These are phyloP conservation scores for Spathaspora sp. DNA, from an alignment of 1,139 yeast species.

Conservation along the genomic window DNA sequence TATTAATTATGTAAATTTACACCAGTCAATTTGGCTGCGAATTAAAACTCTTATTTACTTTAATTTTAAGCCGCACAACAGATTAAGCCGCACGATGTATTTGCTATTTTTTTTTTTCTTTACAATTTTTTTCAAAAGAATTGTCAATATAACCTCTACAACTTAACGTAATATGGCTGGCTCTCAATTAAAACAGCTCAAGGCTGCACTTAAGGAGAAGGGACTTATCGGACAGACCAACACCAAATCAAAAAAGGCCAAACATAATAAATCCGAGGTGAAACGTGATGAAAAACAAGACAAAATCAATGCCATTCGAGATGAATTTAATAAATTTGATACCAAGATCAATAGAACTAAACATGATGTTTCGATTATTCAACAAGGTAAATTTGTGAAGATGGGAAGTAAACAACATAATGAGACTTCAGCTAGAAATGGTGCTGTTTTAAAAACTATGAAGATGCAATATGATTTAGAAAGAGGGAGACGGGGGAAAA, in stretches of 20 bases:
- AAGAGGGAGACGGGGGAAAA: slow-evolving; percentile 59
- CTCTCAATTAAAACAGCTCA: slow-evolving; percentile 81
- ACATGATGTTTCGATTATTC: slow-evolving; percentile 56
- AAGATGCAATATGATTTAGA: slow-evolving; percentile 65
- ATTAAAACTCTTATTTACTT: background rate
- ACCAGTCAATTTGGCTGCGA: too few species aligned
- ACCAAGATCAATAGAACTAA: slow-evolving; percentile 69
- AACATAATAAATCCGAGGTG: slow-evolving; percentile 57
- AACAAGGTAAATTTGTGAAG: slow-evolving; percentile 53
- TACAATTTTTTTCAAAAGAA: background rate
- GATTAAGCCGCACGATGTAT: too few species aligned
- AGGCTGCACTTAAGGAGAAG: slow-evolving; percentile 69
- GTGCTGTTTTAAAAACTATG: slow-evolving; percentile 75
- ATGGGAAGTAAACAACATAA: slow-evolving; percentile 54
- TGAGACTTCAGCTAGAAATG: slow-evolving; percentile 53
- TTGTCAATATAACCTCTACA: background rate
- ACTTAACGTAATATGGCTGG: slow-evolving; percentile 62
- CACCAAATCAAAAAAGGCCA: slow-evolving; percentile 46
- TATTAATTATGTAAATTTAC: too few species aligned
- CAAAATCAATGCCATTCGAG: slow-evolving; percentile 62
- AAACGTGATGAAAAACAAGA: slow-evolving; percentile 65
- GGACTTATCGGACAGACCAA: slow-evolving; percentile 86
- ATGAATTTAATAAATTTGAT: slow-evolving; percentile 89
- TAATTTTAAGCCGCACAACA: slow-evolving; percentile 6
- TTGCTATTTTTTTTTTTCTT: background rate